A percentile compares a stretch with the other conserved stretches of the same genome.
These are phyloP conservation scores for Fusarium sp. DNA, from an alignment of 2,329 filamentous ascomycete genomes.

Conservation along the genomic window DNA sequence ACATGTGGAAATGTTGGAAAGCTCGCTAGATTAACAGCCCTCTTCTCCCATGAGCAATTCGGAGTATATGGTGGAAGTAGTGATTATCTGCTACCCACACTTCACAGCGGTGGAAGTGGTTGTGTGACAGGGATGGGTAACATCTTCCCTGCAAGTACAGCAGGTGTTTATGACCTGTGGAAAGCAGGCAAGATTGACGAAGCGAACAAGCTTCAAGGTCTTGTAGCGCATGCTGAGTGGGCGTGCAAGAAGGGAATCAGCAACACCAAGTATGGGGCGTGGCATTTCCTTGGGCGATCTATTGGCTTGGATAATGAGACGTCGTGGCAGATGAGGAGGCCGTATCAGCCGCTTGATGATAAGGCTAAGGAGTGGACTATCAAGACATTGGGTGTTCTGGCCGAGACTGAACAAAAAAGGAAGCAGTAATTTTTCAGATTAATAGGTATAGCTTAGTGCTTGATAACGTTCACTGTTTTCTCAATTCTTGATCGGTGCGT, in stretches of 20 bases:
- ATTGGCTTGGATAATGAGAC: conserved; percentile 51
- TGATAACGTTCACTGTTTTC: accelerated
- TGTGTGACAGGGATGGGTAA: conserved; percentile 60
- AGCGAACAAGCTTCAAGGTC: conserved; percentile 53
- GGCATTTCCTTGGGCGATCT: conserved; percentile 53
- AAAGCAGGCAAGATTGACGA: conserved; percentile 51
- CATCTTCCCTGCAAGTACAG: conserved; percentile 57
- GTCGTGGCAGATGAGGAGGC: conserved; percentile 56
- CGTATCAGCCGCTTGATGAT: conserved; percentile 53
- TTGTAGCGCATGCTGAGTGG: conserved; percentile 60
- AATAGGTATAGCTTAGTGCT: not conserved
- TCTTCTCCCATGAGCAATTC: conserved; percentile 53
- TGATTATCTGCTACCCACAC: conserved; percentile 56
- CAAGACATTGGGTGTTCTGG: conserved; percentile 53
- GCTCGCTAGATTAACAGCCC: conserved; percentile 66
- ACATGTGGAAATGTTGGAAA: conserved; percentile 78
- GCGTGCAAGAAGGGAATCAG: conserved; percentile 62
- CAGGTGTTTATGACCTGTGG: conserved; percentile 56
- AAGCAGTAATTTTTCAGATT: not conserved
- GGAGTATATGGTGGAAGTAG: conserved; percentile 57
- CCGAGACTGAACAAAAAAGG: conserved; percentile 45
- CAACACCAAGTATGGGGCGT: conserved; percentile 59
- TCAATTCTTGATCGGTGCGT: accelerated
- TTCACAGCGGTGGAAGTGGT: conserved; percentile 53
- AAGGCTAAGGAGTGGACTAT: conserved; percentile 56